These are phyloP conservation scores for Ceratocystis smalleyi DNA, from an alignment of 2,329 filamentous ascomycete genomes.

Conservation along the genomic window DNA sequence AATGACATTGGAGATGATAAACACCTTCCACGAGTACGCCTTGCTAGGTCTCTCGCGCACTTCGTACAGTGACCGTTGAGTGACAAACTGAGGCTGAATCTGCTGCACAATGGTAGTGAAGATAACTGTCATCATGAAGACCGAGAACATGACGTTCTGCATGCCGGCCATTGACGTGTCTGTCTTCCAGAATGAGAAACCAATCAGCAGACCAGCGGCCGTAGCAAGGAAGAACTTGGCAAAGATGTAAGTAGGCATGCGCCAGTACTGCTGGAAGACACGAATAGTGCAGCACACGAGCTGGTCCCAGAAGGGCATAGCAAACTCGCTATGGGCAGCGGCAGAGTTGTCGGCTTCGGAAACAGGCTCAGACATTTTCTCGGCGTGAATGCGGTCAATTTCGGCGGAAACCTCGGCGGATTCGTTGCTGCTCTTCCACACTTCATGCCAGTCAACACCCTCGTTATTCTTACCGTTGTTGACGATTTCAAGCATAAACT, in stretches of 20 bases:
- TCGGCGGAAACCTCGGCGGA: conserved; percentile 40
- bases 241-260: conserved; percentile 63
- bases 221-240: conserved; percentile 49
- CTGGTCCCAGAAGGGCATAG: conserved; percentile 55
- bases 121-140: conserved; percentile 63
- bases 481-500: conserved; percentile 52
- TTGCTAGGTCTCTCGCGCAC: conserved; percentile 61
- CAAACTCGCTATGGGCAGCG: conserved; percentile 48
- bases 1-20: conserved; percentile 54
- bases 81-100: conserved; percentile 63
- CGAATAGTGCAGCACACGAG: conserved; percentile 48
- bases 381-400: conserved; percentile 45
- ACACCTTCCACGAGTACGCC: conserved; percentile 59
- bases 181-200: conserved; percentile 51
- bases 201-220: conserved; percentile 53
- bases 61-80: conserved; percentile 59
- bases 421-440: conserved; percentile 45
- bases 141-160: conserved; percentile 57
- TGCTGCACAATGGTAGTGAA: conserved; percentile 55
- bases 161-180: conserved; percentile 48
- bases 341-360: conserved; percentile 18
- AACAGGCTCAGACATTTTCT: conserved; percentile 24
- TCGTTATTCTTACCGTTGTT: conserved; percentile 27
- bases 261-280: conserved; percentile 73
- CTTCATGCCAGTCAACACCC: conserved; percentile 47